Evolutionary conservation across 192 early-diverging fungal genomes (phyloP).

Genomic region (Backusella australiensis): DNA sequence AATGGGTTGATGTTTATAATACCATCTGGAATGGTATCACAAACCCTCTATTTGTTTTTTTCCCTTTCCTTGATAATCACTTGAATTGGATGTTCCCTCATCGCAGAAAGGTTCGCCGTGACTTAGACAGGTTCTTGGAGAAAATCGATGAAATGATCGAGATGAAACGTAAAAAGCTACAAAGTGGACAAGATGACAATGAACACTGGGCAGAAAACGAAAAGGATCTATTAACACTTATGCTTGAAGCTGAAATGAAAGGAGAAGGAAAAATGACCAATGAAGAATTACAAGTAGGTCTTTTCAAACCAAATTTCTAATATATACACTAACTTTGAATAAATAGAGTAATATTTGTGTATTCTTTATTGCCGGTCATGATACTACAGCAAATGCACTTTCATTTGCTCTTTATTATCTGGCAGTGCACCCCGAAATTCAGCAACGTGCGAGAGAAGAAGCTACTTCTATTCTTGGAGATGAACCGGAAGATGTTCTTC

Average conservation of each 20-base stretch:
- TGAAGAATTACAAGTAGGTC: constrained; percentile 35
- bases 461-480: constrained; percentile 17
- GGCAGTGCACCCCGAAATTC: constrained; percentile 34
- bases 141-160: constrained; percentile 7
- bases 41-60: not conserved
- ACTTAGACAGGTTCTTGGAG: not conserved
- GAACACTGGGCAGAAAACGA: not conserved
- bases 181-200: not conserved
- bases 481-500: not conserved
- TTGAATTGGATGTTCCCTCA: constrained; percentile 18
- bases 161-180: not conserved
- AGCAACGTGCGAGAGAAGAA: constrained; percentile 24
- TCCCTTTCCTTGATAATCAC: not conserved
- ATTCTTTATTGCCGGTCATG: not conserved
- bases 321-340: constrained; percentile 6
- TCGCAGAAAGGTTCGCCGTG: not conserved
- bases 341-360: not conserved
- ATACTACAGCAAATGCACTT: constrained; percentile 29
- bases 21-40: not conserved
- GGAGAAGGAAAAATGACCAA: constrained; percentile 40
- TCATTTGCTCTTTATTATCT: constrained; percentile 43
- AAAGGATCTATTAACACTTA: constrained; percentile 41
- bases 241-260: constrained; percentile 44
- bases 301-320: constrained; percentile 49
- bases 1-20: constrained; percentile 7